Percentiles rank a stretch among this genome's conserved stretches.
Evolutionary conservation across 495 filamentous ascomycete species (phyloP).

Genomic region (Penicillium cosmopolitanum): DNA sequence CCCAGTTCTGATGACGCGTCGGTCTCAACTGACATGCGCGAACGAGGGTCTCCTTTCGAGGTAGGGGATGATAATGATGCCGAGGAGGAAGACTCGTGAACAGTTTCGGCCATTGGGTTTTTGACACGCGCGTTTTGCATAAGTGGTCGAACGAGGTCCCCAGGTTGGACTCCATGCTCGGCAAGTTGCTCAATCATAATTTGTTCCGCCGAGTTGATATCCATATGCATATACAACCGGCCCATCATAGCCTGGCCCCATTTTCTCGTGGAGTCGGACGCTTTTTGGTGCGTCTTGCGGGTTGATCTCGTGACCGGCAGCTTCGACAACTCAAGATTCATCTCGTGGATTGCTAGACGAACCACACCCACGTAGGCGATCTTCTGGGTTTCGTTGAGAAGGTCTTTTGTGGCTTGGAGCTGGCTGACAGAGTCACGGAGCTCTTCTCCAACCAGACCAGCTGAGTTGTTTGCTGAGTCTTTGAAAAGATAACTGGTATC

Average conservation of each 20-base stretch:
- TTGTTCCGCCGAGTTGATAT: constrained; percentile 85
- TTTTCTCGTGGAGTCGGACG: constrained; percentile 82
- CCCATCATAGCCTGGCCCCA: constrained; percentile 99
- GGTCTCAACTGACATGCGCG: constrained; percentile 34
- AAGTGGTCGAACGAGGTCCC: constrained; percentile 79
- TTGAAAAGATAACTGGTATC: constrained; percentile 96
- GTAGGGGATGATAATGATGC: constrained; percentile 32
- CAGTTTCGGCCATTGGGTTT: constrained; percentile 76
- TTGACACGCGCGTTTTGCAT: constrained; percentile 94
- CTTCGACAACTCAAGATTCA: constrained; percentile 67
- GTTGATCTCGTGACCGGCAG: constrained; percentile 55
- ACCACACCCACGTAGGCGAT: constrained; percentile 95
- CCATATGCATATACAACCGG: constrained; percentile 92
- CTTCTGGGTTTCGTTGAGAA: constrained; percentile 92
- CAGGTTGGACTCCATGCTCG: constrained; percentile 84
- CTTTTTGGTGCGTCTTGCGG: constrained; percentile 70
- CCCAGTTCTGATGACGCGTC: constrained; percentile 38
- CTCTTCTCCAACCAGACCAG: constrained; percentile 74
- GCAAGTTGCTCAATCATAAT: constrained; percentile 98
- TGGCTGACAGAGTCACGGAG: constrained; percentile 83
- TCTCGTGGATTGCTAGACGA: constrained; percentile 73
- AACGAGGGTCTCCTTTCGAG: constrained; percentile 29
- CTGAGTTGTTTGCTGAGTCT: constrained; percentile 58
- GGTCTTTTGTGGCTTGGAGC: constrained; percentile 92
- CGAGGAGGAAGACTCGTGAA: constrained; percentile 37